Conservation (phyloP, 352 stramenopile genomes). For the Phytophthora rubi region DNA sequence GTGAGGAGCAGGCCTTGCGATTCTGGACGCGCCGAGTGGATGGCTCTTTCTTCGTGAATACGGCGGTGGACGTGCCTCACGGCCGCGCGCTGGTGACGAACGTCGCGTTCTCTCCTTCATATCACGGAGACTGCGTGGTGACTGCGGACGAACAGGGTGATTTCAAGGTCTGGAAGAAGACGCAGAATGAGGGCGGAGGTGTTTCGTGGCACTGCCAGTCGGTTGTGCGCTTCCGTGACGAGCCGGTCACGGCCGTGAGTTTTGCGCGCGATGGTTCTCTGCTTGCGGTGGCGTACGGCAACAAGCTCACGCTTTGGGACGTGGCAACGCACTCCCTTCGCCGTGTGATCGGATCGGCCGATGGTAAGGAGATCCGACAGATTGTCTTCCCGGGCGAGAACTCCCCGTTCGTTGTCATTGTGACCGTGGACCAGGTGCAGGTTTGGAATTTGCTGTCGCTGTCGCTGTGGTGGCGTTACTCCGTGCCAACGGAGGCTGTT, state of each 20-base stretch:
- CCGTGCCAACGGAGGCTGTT: constrained; percentile 43
- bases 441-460: constrained; percentile 79
- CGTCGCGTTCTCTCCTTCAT: constrained; percentile 59
- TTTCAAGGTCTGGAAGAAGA: constrained; percentile 86
- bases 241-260: constrained; percentile 67
- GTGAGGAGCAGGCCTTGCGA: constrained; percentile 67
- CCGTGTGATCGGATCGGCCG: constrained; percentile 72
- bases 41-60: constrained; percentile 82
- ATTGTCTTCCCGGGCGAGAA: constrained; percentile 66
- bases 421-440: constrained; percentile 65
- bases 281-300: constrained; percentile 82
- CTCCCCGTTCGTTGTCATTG: constrained; percentile 69
- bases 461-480: constrained; percentile 78
- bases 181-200: constrained; percentile 8
- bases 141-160: constrained; percentile 72
- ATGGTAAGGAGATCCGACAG: constrained; percentile 57
- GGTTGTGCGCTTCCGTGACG: constrained; percentile 78
- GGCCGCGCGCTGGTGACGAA: constrained; percentile 54
- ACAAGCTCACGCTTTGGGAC: constrained; percentile 89
- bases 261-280: constrained; percentile 84
- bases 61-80: constrained; percentile 82
- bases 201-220: constrained; percentile 79
- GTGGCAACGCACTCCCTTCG: constrained; percentile 74
- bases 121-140: constrained; percentile 53
- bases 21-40: constrained; percentile 84